Percentiles rank a stretch among this genome's conserved stretches.
Evolutionary conservation across 345 rosid genomes (phyloP).

Genomic region (Aethionema arabicum): DNA sequence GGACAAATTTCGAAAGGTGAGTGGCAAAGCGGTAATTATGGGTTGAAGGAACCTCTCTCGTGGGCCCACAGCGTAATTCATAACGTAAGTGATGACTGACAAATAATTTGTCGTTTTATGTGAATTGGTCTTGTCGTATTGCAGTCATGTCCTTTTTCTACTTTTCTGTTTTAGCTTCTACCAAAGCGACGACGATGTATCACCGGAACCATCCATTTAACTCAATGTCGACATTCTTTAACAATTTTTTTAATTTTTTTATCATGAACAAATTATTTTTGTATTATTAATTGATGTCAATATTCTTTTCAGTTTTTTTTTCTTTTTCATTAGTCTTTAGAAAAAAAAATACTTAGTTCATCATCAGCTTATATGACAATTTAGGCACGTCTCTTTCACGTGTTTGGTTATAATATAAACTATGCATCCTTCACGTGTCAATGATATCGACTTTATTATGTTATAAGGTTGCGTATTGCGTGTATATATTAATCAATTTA

Average conservation of each 20-base stretch:
- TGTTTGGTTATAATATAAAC: constrained; percentile 14
- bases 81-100: constrained; percentile 32
- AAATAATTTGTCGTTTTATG: constrained; percentile 33
- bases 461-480: too few species aligned
- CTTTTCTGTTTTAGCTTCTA: constrained; percentile 15
- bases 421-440: not conserved
- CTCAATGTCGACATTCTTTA: too few species aligned
- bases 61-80: constrained; percentile 11
- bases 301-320: not conserved
- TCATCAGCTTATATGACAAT: constrained; percentile 5
- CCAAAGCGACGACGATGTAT: constrained; percentile 26
- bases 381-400: constrained; percentile 29
- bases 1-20: constrained; percentile 8
- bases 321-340: not conserved
- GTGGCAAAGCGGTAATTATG: constrained; percentile 24
- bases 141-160: constrained; percentile 12
- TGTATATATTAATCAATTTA: too few species aligned
- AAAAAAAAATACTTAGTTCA: not conserved
- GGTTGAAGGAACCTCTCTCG: constrained; percentile 7
- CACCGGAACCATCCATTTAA: constrained; percentile 1
- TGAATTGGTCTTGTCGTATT: constrained; percentile 34
- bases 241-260: too few species aligned
- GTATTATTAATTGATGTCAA: not conserved
- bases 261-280: too few species aligned
- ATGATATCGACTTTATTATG: too few species aligned